Evolutionary conservation across 2,329 filamentous ascomycete species (phyloP), one percentile per base, ranked within the genome.

Genomic region (Cercospora sp.): DNA sequence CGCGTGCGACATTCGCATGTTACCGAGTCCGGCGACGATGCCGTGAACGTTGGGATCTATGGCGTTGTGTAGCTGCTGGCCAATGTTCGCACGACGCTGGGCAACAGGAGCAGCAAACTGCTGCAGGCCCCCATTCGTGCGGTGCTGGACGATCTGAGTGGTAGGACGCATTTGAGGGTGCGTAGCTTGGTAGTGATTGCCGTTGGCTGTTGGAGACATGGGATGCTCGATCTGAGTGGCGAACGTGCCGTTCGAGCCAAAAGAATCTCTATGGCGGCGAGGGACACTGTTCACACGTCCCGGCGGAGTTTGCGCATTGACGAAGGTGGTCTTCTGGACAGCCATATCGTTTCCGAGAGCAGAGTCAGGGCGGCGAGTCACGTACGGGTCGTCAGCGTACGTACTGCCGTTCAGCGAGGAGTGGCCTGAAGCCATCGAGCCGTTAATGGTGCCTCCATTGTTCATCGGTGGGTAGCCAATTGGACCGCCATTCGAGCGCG

Each of bases 221-320:
- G 33, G 13, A 1, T 57, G 48, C 12, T 9, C 28, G 18, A 53
- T 33, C 40, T 68, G 66, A 2, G 66, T 68, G 8, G 66, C 66
- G 18, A 68, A 68, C 6, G 66, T 65, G 40, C 23, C 59, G 42
- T 60, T 48, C 13, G 66, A 68, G 18, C 30, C 26, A 18, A 64
- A 57, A 20, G 62, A 64, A 18, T 42, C 62, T 16, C 62, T 51
- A n/a, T 42, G 31, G 53, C 53, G 53, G 26, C 53, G 53, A 28
- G 53, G 53, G 16, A 58, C 53, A 18, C 26, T 58, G 23, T 58
- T 58, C 26, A 58, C 53, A 7, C 53, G 53, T n/a, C 20, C 16
- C 5, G 53, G 53, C 13, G 53, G 53, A 5, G 53, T 58, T 6
- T 28, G 53, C 13, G 30, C 7, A 3, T 18, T 58, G 13, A 10